Base-by-base conservation (phyloP, 2,329 filamentous ascomycete genomes). In the Cladobotryum protrusum region DNA sequence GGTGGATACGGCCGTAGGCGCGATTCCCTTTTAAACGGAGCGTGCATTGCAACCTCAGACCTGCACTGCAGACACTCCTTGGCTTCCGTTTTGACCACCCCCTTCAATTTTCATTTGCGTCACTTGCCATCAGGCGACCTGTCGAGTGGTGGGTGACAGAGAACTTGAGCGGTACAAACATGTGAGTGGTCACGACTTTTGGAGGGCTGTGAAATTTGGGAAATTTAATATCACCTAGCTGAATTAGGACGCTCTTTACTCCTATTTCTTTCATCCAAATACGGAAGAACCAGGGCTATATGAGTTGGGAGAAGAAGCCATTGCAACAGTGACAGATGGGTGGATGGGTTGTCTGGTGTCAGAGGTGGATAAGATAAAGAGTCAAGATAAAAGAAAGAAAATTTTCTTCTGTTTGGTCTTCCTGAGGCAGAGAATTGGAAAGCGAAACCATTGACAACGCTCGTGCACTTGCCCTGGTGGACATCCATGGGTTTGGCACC, bases 31-130 rank as follows among this genome's bases (percentile, higher is more conserved):
- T 51, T 51, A 40, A 47, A 43, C 42, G 40, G 49, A 47, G 41
- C 40, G 45, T 51, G 49, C 49, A 47, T 40, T 51, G 24, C 3
- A 9, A 29, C 24, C 6, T 29, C 24, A 29, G 39, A 33, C 40
- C 37, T 9, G 20, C 18, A 45, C 45, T 51, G 40, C 24, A 44
- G 40, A 45, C 49, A 51, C 49, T 40, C 49, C 49, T 49, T 41
- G 44, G 15, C 36, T 36, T 15, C 24, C 48, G 48, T 45, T 50
- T 40, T 39, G 45, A 45, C 44, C 44, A 51, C 24, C 49, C 49
- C 49, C 49, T 47, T 51, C 45, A 44, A 47, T 47, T 51, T 51
- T 43, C 33, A 34, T 47, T 43, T 51, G 49, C 49, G 49, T 51
- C 49, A 51, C 44, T 43, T 43, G 40, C 45, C 49, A 51, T 51